A percentile compares a stretch with the other conserved stretches of the same genome.
phyloP scores from a whole-genome alignment of 2,329 filamentous ascomycete species.

The Cadophora luteo-olivacea region DNA sequence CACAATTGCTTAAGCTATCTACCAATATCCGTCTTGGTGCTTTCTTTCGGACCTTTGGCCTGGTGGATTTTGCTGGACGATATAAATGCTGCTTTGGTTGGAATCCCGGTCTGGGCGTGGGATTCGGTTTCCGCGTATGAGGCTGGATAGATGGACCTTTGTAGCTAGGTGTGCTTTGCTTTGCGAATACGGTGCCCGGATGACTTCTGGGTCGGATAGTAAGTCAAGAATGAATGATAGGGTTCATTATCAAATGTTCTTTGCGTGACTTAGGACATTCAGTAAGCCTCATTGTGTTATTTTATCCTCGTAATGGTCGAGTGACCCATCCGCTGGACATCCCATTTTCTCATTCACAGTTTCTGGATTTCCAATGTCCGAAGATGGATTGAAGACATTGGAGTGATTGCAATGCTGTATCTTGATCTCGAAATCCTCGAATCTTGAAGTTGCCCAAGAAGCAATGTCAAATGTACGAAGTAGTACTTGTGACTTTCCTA shows the following conservation, averaged over 20 bases:
- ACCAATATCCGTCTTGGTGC: neutral
- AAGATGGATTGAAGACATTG: neutral
- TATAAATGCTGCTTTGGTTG: neutral
- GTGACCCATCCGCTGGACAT: neutral
- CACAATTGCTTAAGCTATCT: conserved; percentile 6
- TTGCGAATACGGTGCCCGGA: neutral
- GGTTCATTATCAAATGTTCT: neutral
- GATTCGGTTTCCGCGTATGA: neutral
- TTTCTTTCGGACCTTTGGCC: conserved; percentile 10
- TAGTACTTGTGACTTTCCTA: neutral
- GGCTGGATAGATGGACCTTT: neutral
- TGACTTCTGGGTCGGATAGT: neutral
- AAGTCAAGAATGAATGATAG: neutral
- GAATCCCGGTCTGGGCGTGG: neutral
- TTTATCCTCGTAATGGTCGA: neutral
- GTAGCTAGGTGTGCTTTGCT: conserved; percentile 7
- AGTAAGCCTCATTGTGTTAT: neutral
- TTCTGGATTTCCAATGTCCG: neutral
- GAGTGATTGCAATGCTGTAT: neutral
- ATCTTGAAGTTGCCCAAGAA: neutral
- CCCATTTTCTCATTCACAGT: neutral
- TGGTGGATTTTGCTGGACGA: neutral
- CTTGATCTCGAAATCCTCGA: neutral
- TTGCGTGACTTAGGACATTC: neutral
- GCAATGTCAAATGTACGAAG: neutral